phyloP scores from a whole-genome alignment of 371 early-diverging fungal species.

The Mucor mucedo region DNA sequence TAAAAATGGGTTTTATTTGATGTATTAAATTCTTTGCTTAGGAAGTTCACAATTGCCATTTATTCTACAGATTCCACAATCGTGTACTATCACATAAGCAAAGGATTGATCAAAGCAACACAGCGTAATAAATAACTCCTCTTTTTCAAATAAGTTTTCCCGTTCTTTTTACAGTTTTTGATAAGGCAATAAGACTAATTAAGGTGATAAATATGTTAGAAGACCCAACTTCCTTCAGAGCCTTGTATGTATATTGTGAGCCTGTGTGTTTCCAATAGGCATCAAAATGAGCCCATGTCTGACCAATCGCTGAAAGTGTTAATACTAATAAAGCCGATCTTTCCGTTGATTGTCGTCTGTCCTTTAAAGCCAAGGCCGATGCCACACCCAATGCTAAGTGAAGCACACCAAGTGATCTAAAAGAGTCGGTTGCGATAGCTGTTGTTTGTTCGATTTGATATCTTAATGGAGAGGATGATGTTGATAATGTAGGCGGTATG shows the following conservation, averaged over 20 bases:
- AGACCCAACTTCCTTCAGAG: constrained; percentile 37
- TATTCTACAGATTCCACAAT: constrained; percentile 51
- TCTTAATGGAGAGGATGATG: constrained; percentile 6
- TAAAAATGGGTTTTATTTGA: neutral
- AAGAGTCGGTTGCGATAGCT: constrained; percentile 31
- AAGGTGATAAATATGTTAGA: constrained; percentile 33
- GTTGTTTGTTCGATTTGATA: constrained; percentile 25
- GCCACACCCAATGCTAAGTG: constrained; percentile 44
- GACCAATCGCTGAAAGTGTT: constrained; percentile 39
- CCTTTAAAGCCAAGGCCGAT: constrained; percentile 38
- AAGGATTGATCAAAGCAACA: constrained; percentile 34
- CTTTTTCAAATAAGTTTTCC: constrained; percentile 28
- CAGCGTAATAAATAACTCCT: constrained; percentile 5
- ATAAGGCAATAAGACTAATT: constrained; percentile 35
- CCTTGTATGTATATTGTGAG: constrained; percentile 33
- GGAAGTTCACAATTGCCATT: constrained; percentile 48
- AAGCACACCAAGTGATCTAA: constrained; percentile 40
- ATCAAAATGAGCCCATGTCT: constrained; percentile 35
- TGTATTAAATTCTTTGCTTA: constrained; percentile 8
- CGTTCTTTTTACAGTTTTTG: constrained; percentile 41
- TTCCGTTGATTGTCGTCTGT: constrained; percentile 40
- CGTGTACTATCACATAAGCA: constrained; percentile 48
- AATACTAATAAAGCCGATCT: constrained; percentile 42
- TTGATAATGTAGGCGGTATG: constrained; percentile 17
- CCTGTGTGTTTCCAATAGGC: constrained; percentile 29